A percentile compares a stretch with the other conserved stretches of the same genome.
These are phyloP conservation scores for Colletotrichum sp. DNA, from an alignment of 2,329 filamentous ascomycete species.

Conservation along the genomic window DNA sequence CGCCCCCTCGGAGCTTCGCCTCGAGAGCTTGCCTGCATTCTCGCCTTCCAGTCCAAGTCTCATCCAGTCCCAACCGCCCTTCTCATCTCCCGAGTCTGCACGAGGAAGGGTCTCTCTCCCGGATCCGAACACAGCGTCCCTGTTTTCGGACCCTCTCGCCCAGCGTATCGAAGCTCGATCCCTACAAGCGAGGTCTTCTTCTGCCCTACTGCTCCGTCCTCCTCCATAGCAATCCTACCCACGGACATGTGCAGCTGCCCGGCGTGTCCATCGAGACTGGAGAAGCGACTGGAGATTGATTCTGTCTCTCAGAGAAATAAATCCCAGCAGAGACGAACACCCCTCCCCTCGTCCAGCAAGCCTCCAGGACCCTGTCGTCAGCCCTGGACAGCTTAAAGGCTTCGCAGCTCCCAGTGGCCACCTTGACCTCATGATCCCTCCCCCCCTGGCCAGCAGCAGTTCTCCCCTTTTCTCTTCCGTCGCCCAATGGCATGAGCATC, in stretches of 20 bases:
- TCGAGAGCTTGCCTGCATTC: background rate
- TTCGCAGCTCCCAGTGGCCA: constrained; percentile 7
- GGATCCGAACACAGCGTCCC: background rate
- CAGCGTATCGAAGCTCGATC: background rate
- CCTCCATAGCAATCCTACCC: background rate
- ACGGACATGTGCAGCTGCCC: background rate
- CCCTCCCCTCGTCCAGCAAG: background rate
- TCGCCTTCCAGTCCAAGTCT: background rate
- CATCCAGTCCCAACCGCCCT: background rate
- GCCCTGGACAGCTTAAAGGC: constrained; percentile 3
- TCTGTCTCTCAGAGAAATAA: background rate
- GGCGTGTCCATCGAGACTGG: background rate
- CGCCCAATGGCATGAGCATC: constrained; percentile 21
- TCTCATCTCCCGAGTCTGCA: background rate
- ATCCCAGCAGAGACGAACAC: background rate
- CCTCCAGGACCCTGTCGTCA: constrained; percentile 3
- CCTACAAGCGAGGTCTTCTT: constrained; percentile 2
- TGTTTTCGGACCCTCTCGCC: background rate
- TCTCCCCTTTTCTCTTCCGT: constrained; percentile 11
- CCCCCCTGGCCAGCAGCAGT: background rate
- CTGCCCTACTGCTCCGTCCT: constrained; percentile 1
- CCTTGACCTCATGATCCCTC: background rate
- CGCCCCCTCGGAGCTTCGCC: background rate
- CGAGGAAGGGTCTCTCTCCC: background rate
- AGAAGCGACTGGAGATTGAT: background rate